phyloP scores from a whole-genome alignment of 805 yeast genomes.

The Ogataea zsoltii region DNA sequence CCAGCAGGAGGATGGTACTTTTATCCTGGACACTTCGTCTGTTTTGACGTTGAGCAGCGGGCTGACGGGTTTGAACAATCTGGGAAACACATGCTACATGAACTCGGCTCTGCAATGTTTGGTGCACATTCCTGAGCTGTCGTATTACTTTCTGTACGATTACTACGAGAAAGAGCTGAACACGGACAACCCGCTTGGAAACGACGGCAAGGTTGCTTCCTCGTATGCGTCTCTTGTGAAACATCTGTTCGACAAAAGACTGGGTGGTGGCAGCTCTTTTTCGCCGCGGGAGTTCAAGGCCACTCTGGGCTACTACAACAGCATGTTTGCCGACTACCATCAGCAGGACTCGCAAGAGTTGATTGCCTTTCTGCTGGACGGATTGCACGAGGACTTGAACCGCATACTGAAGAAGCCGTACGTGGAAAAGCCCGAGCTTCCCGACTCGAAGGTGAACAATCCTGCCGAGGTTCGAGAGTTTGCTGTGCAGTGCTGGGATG shows the following conservation, averaged over 20 bases:
- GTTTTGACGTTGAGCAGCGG: constrained; percentile 42
- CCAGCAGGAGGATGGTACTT: constrained; percentile 28
- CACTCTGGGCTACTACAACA: constrained; percentile 75
- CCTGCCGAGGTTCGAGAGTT: constrained; percentile 53
- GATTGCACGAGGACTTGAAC: constrained; percentile 89
- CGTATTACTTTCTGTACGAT: constrained; percentile 68
- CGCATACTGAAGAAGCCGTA: constrained; percentile 81
- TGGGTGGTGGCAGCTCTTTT: constrained; percentile 26
- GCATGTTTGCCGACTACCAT: constrained; percentile 74
- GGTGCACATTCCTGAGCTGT: constrained; percentile 80
- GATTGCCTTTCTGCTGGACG: constrained; percentile 82
- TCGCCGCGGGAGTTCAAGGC: constrained; percentile 79
- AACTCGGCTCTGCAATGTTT: constrained; percentile 91
- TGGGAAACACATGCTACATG: constrained; percentile 95
- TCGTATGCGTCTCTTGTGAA: constrained; percentile 72
- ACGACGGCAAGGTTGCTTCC: constrained; percentile 75
- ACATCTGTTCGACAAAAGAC: constrained; percentile 46
- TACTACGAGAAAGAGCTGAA: constrained; percentile 69
- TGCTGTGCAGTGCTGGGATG: constrained; percentile 78
- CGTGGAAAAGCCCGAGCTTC: constrained; percentile 81
- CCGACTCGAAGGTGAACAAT: constrained; percentile 60
- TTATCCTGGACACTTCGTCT: constrained; percentile 25
- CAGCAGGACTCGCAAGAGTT: constrained; percentile 97
- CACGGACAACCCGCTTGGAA: constrained; percentile 78
- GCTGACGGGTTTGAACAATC: constrained; percentile 59